Evolutionary conservation across 169 alveolate species (phyloP).

Genomic region (Plasmodium fragile): DNA sequence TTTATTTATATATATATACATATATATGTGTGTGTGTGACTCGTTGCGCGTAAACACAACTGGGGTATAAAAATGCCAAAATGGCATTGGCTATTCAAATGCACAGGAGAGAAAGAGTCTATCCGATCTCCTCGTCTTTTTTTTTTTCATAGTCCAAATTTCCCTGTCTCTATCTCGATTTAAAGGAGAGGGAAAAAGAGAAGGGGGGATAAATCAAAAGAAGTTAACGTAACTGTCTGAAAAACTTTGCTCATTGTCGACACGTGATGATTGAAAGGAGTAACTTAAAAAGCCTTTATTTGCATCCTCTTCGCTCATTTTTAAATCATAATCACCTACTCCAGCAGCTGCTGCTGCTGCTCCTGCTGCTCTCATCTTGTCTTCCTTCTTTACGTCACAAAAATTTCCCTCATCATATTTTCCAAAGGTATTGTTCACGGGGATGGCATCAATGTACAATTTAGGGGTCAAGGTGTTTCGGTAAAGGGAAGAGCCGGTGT

Average conservation of each 20-base stretch:
- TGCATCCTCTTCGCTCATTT: neutral
- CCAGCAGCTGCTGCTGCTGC: neutral
- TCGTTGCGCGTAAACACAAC: neutral
- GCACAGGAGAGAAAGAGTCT: neutral
- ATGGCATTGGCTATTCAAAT: neutral
- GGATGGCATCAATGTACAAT: neutral
- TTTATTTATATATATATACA: no score
- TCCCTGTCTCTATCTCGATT: neutral
- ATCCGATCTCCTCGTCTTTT: neutral
- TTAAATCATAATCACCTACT: neutral
- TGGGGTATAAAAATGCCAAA: neutral
- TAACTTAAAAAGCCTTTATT: slow-evolving; percentile 26
- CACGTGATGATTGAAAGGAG: slow-evolving; percentile 26
- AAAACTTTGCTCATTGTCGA: slow-evolving; percentile 47
- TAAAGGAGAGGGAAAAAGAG: no score
- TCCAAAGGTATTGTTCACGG: neutral
- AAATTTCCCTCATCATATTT: neutral
- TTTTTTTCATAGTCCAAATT: neutral
- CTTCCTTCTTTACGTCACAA: slow-evolving; percentile 8
- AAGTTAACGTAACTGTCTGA: slow-evolving; percentile 41
- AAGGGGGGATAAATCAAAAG: slow-evolving; percentile 5
- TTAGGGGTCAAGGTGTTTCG: neutral
- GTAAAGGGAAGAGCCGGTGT: neutral
- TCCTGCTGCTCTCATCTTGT: neutral
- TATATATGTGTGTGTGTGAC: no score